Percentiles rank a stretch among this genome's conserved stretches.
Conservation (phyloP, 768 basidiomycete species). For the Boletus vinaceobasis region DNA sequence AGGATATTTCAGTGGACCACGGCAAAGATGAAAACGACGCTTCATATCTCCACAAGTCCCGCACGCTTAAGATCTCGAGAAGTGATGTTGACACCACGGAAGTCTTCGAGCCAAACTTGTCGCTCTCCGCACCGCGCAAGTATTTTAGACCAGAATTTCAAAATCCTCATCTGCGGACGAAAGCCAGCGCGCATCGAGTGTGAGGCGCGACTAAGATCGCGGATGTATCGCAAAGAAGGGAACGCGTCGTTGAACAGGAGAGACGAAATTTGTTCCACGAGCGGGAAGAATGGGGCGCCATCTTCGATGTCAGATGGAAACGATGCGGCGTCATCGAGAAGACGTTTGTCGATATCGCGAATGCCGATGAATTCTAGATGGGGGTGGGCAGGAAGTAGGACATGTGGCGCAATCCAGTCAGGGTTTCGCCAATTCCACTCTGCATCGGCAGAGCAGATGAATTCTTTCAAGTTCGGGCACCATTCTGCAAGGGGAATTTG, state of each 20-base stretch:
- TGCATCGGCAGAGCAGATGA: conserved; percentile 73
- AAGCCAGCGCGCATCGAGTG: conserved; percentile 46
- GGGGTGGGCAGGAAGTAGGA: conserved; percentile 63
- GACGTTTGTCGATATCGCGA: conserved; percentile 63
- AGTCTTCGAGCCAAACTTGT: conserved; percentile 66
- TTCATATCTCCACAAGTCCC: conserved; percentile 20
- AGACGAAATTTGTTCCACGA: conserved; percentile 62
- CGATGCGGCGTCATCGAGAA: conserved; percentile 43
- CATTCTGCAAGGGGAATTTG: conserved; percentile 56
- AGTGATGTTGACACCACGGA: conserved; percentile 56
- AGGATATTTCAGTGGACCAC: not conserved
- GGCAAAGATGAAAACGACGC: not conserved
- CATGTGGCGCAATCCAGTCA: conserved; percentile 78
- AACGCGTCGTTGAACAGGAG: conserved; percentile 58
- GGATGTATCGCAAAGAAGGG: conserved; percentile 54
- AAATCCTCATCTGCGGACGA: conserved; percentile 33
- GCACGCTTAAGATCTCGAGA: conserved; percentile 39
- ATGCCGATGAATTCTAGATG: conserved; percentile 65
- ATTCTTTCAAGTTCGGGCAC: conserved; percentile 66
- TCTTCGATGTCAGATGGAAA: conserved; percentile 33
- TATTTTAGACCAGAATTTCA: conserved; percentile 51
- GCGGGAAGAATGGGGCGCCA: conserved; percentile 58
- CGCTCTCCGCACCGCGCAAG: conserved; percentile 48
- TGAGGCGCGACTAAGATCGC: conserved; percentile 63
- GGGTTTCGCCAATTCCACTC: conserved; percentile 80